A percentile compares a stretch with the other conserved stretches of the same genome.
These are phyloP conservation scores for Syzygium aromaticum DNA, from an alignment of 345 rosid species.

Conservation along the genomic window DNA sequence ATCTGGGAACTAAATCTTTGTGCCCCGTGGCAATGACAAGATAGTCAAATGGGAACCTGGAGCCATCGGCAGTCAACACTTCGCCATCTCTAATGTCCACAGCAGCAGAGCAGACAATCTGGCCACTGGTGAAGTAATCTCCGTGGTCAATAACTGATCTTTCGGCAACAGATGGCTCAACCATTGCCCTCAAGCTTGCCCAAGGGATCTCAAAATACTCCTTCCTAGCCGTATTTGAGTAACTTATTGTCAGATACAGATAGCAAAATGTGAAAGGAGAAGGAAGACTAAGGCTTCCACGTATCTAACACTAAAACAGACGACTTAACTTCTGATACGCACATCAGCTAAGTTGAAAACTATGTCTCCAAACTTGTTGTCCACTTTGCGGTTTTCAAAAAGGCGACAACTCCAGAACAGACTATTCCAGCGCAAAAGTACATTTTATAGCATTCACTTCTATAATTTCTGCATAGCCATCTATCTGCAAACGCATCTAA, in stretches of 20 bases:
- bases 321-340: neutral
- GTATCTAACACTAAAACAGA: neutral
- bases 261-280: neutral
- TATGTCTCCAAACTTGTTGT: neutral
- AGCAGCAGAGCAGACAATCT: constrained; percentile 22
- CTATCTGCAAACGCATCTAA: neutral
- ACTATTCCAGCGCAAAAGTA: neutral
- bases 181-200: constrained; percentile 46
- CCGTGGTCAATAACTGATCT: constrained; percentile 36
- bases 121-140: constrained; percentile 32
- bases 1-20: constrained; percentile 12
- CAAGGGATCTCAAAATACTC: constrained; percentile 65
- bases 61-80: constrained; percentile 24
- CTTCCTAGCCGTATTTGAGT: constrained; percentile 26
- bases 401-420: neutral
- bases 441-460: neutral
- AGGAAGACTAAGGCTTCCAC: neutral
- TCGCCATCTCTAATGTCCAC: constrained; percentile 20
- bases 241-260: neutral
- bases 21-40: constrained; percentile 45
- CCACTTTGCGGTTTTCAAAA: neutral
- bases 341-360: neutral
- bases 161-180: constrained; percentile 34
- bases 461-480: neutral
- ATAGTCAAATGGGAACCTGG: constrained; percentile 25